Evolutionary conservation across 441 rosid species (phyloP), one percentile per base, ranked within the genome.

Genomic region (Macaranga tanarius): DNA sequence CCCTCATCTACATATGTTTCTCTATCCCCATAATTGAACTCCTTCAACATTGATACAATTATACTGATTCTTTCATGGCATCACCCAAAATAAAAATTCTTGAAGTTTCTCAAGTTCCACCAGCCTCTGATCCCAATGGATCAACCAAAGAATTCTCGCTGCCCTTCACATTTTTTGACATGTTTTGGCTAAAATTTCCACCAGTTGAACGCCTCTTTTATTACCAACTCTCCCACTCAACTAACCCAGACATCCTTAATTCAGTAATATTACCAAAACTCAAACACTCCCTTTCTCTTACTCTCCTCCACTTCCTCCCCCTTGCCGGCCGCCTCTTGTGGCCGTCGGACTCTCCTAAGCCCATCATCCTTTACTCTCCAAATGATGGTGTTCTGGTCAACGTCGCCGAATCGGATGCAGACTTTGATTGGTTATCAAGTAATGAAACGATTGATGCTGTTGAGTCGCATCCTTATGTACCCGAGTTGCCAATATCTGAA

Each of bases 281-380:
- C 56, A 61, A 67, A 13, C 38, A 16, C 11, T 72, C 79, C 15
- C 74, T 79, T 10, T 75, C 82, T 10, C 57, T 47, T 2, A 40
- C 76, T 7, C 76, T 79, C 52, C 50, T 42, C 38, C 73, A 69
- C 59, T 79, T 71, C 74, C 69, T 72, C 26, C 79, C 76, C 47
- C 2, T 75, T 16, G 74, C 79, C 5, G 82, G 76, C 4, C 20
- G 31, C 58, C 47, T 79, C 56, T 11, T 6, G 4, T 79, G 76
- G 82, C 76, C 73, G 0, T 38, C 34, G n/a, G 9, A 67, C 15
- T 31, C 51, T 19, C 26, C 60, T n/a, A 42, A 44, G 25, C 79
- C 82, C 50, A 2, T 52, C 73, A 34, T 75, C 23, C 44, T 3
- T 4, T 79, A 67, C 71, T 48, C 55, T 13, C 74, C 71, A 0